Evolutionary conservation across 345 rosid genomes (phyloP).

Genomic region (Brassica nigra): DNA sequence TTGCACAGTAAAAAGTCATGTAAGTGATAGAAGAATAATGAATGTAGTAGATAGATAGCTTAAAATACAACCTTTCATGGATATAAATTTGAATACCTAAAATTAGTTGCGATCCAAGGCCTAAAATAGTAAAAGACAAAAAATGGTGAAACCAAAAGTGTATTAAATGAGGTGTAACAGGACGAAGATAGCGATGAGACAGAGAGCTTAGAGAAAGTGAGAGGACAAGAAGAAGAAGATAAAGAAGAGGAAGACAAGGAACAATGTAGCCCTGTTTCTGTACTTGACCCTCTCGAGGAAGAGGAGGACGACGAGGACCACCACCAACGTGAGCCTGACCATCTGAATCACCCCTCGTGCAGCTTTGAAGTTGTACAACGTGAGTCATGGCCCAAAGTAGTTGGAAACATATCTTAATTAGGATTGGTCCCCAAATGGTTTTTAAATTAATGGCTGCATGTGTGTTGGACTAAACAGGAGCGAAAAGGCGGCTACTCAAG

Average conservation of each 20-base stretch:
- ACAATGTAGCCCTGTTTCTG: slow-evolving; percentile 93
- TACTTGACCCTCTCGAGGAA: slow-evolving; percentile 67
- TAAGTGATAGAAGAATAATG: background rate
- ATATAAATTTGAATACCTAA: slow-evolving; percentile 32
- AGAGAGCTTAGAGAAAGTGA: slow-evolving; percentile 46
- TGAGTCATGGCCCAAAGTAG: slow-evolving; percentile 43
- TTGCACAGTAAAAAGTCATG: background rate
- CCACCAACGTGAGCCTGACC: slow-evolving; percentile 45
- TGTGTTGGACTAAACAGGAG: slow-evolving; percentile 49
- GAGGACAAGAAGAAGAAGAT: slow-evolving; percentile 40
- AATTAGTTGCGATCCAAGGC: slow-evolving; percentile 26
- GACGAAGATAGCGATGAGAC: slow-evolving; percentile 50
- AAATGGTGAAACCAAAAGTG: slow-evolving; percentile 19
- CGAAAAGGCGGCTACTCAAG: slow-evolving; percentile 64
- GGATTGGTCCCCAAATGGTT: background rate
- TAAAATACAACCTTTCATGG: background rate
- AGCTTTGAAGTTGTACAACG: slow-evolving; percentile 78
- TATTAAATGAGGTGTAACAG: slow-evolving; percentile 47
- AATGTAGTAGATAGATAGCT: background rate
- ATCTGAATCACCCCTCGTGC: slow-evolving; percentile 42
- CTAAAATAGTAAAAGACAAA: slow-evolving; percentile 27
- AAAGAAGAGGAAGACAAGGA: slow-evolving; percentile 80
- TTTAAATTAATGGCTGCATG: background rate
- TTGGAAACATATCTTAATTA: background rate
- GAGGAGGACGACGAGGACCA: slow-evolving; percentile 55